These are phyloP conservation scores for Rhodocollybia butyracea DNA, from an alignment of 768 basidiomycete species.

Conservation along the genomic window DNA sequence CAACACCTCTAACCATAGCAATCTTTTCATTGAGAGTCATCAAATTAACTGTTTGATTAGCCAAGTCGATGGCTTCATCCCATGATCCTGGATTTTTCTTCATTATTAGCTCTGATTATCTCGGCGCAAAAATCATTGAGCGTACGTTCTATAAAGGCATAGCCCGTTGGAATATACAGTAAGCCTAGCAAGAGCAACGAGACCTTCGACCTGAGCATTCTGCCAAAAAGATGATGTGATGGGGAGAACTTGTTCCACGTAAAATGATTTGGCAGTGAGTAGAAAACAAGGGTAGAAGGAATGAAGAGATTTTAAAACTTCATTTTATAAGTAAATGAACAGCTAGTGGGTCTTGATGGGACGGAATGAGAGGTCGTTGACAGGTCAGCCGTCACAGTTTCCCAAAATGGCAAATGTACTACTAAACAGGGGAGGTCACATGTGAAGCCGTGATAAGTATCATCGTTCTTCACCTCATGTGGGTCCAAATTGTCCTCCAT, in stretches of 20 bases:
- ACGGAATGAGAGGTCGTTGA: no score
- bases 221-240: neutral
- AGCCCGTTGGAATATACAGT: neutral
- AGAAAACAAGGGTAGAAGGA: neutral
- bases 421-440: no score
- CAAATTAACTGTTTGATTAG: constrained; percentile 30
- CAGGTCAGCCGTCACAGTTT: no score
- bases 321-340: no score
- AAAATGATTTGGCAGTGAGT: neutral
- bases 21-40: constrained; percentile 47
- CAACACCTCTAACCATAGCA: constrained; percentile 42
- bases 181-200: neutral
- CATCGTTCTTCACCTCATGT: no score
- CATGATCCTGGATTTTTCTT: constrained; percentile 35
- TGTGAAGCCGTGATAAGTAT: no score
- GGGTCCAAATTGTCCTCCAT: no score
- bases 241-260: no score
- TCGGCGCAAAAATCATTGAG: neutral
- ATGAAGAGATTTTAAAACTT: no score
- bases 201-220: neutral
- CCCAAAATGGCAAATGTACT: neutral
- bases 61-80: constrained; percentile 39
- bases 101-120: no score
- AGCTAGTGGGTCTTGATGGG: no score
- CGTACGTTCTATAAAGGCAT: constrained; percentile 5